Evolutionary conservation across 2,329 filamentous ascomycete genomes (phyloP), one percentile per base, ranked within the genome.

Genomic region (Talaromyces sp.): DNA sequence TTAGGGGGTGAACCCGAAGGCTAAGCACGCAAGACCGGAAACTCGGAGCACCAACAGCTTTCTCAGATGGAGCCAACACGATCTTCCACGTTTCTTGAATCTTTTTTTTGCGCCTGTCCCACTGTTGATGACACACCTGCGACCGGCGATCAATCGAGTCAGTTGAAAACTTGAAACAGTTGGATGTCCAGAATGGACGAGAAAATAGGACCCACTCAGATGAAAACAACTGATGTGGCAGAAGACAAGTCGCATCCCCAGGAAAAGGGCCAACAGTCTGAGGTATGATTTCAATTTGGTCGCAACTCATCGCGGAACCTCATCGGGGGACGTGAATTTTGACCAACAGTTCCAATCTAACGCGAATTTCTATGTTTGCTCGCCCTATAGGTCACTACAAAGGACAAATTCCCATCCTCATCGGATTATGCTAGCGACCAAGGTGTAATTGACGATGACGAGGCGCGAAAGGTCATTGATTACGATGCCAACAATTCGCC

Each of bases 401-500:
- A 53, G 27, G 43, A 51, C 21, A 32, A 61, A 19, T 17, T 21
- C 38, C 31, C 7, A 21, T 29, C 48, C 35, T 46, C 26, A 41
- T 24, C 21, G 32, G 32, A 19, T 26, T 27, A 26, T 24, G 4
- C 56, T 48, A 65, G 66, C 43, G 62, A 66, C 6, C 58, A 64
- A 24, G 63, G 56, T 48, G 61, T 73, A 32, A 67, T 75, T 21
- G 66, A 65, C 38, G 73, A 75, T 59, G 60, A 64, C 21, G 71
- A 73, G 64, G 72, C 71, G 27, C 65, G 69, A 24, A 61, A 69
- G 56, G 67, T 69, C 31, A 67, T 75, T 24, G 68, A 72, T 7
- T 74, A 72, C 56, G 72, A 74, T 32, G 73, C 71, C 14, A 67
- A 72, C 29, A 67, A 75, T 59, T 75, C 73, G n/a, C 73, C 73